A percentile compares a stretch with the other conserved stretches of the same genome.
Evolutionary conservation across 306 rosid genomes (phyloP).

Genomic region (Vachellia collinsii): DNA sequence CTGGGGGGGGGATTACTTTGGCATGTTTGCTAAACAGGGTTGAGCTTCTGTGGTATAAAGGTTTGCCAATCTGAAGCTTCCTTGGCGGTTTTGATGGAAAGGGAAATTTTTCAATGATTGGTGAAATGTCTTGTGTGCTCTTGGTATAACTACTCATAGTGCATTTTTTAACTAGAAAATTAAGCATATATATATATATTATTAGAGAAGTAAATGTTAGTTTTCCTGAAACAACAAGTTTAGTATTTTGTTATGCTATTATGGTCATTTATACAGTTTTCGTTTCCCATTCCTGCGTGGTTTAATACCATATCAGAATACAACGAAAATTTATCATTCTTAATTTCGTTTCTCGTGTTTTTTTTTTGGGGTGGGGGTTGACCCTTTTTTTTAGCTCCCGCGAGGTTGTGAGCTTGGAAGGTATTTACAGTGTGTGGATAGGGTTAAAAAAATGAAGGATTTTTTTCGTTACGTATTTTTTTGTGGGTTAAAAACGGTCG

Average conservation of each 20-base stretch:
- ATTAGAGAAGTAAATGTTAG: background rate
- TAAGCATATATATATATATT: background rate
- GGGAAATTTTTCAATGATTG: background rate
- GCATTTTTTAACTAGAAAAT: background rate
- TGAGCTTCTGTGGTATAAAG: background rate
- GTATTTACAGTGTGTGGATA: constrained; percentile 11
- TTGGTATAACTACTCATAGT: background rate
- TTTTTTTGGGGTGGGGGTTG: too few relatives aligned
- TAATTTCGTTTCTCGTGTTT: background rate
- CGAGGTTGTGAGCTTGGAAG: constrained; percentile 22
- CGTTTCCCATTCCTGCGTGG: background rate
- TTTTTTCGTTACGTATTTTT: too few relatives aligned
- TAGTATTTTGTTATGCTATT: background rate
- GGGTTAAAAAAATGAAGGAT: background rate
- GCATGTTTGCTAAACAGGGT: background rate
- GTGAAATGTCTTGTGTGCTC: background rate
- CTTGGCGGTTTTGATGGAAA: background rate
- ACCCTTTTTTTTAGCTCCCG: background rate
- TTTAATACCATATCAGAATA: background rate
- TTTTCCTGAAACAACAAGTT: background rate
- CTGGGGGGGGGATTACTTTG: background rate
- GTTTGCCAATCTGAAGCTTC: background rate
- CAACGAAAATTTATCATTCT: background rate
- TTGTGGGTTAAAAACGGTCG: too few relatives aligned
- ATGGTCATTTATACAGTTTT: background rate